Base-by-base conservation (phyloP, 352 stramenopile genomes). In the Globisporangium iwayamae region DNA sequence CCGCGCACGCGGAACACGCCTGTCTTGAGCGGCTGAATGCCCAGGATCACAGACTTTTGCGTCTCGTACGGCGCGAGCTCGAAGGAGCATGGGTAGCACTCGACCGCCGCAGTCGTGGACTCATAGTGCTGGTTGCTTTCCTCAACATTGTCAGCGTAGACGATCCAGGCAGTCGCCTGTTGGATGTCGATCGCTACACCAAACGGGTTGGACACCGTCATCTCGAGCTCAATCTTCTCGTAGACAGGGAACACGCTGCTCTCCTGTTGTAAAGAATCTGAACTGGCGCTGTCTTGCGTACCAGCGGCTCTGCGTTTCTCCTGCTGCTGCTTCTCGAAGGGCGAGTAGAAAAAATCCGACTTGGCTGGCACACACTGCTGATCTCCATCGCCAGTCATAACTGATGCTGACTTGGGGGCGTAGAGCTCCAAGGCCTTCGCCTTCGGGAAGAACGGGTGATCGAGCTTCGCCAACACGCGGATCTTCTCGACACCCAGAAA, bases 161-260 rank as follows among this genome's bases (percentile, higher is more conserved):
- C 62, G 3, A 91, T 65, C 83, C 83, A 93, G 8, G 73, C 69
- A 41, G 65, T 77, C 20, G 90, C 62, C 51, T 91, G 75, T 43
- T 91, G 78, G 18, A 93, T 52, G 34, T 87, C 78, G 4, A 94
- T 56, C 14, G 59, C 28, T n/a, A 95, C 73, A 8, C 83, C 81
- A 3, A 83, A 70, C 43, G 83, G 87, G 46, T 95, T 95, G 1
- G 84, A 84, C 34, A 93, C 54, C 3, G 60, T 65, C 54, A 93
- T 66, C 34, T 85, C 73, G 5, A 93, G 58, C 20, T 83, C 73
- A 18, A 95, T 69, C 30, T 58, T 70, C 56, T 93, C 87, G 55
- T 81, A 54, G 46, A 83, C 62, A 5, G 87, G 76, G 56, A 89
- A 90, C 8, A 60, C 65, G 20, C 56, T 65, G 60, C 87, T 73